phyloP scores from a whole-genome alignment of 1,139 yeast species.

The Kurtzmaniella quercitrusa region DNA sequence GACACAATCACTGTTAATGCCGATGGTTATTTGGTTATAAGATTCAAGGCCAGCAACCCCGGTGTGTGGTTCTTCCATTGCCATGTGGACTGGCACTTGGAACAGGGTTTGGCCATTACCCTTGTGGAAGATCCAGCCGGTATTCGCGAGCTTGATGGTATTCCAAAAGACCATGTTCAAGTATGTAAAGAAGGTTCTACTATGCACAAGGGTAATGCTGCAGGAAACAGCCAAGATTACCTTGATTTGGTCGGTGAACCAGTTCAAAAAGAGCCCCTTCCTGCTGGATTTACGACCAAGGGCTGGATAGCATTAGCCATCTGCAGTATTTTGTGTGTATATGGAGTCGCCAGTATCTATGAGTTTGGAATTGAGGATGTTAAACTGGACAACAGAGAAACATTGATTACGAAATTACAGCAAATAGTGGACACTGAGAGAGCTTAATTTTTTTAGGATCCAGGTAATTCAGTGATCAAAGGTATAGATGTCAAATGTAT shows the following conservation, averaged over 20 bases:
- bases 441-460: too few relatives aligned
- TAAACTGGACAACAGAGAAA: slow-evolving; percentile 49
- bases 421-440: neutral
- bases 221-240: slow-evolving; percentile 63
- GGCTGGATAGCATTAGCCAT: slow-evolving; percentile 87
- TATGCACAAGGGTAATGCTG: slow-evolving; percentile 73
- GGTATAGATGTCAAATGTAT: neutral
- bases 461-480: too few relatives aligned
- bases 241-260: slow-evolving; percentile 70
- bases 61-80: slow-evolving; percentile 68
- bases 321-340: slow-evolving; percentile 72
- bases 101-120: slow-evolving; percentile 54
- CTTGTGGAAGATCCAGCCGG: slow-evolving; percentile 51
- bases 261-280: slow-evolving; percentile 60
- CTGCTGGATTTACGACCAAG: slow-evolving; percentile 82
- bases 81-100: slow-evolving; percentile 63
- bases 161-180: slow-evolving; percentile 54
- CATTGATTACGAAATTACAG: slow-evolving; percentile 45
- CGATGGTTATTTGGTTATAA: slow-evolving; percentile 60
- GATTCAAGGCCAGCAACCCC: slow-evolving; percentile 57
- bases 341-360: slow-evolving; percentile 74
- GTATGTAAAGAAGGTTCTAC: slow-evolving; percentile 55
- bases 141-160: slow-evolving; percentile 51
- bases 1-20: slow-evolving; percentile 66
- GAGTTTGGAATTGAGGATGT: slow-evolving; percentile 81